These are phyloP conservation scores for Crassisporium funariophilum DNA, from an alignment of 768 basidiomycete species.

Conservation along the genomic window DNA sequence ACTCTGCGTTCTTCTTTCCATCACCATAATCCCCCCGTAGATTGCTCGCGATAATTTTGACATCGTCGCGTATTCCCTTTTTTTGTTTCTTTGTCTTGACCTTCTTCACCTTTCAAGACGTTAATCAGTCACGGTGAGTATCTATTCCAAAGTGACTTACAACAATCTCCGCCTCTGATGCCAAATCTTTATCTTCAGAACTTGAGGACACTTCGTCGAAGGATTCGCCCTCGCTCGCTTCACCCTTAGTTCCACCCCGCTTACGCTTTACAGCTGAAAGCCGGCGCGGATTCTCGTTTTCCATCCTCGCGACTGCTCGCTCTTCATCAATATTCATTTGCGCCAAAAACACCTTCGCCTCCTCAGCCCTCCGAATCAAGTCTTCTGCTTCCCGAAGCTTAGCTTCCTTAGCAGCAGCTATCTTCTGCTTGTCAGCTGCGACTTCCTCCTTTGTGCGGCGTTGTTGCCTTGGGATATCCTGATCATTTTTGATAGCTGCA, in stretches of 20 bases:
- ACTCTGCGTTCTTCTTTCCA: not conserved
- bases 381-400: not conserved
- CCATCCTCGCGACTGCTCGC: not conserved
- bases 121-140: not conserved
- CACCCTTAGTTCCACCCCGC: not conserved
- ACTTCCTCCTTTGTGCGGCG: conserved; percentile 12
- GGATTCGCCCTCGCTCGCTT: not conserved
- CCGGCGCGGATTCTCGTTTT: conserved; percentile 4
- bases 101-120: not conserved
- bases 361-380: conserved; percentile 1
- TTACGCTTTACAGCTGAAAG: conserved; percentile 13
- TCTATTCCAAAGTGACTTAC: not conserved
- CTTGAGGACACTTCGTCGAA: conserved; percentile 7
- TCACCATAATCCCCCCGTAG: conserved; percentile 6
- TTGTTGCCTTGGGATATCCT: conserved; percentile 5
- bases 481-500: conserved; percentile 12
- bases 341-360: conserved; percentile 8
- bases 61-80: conserved; percentile 6
- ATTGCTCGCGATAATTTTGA: conserved; percentile 6
- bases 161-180: not conserved
- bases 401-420: not conserved
- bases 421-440: too few relatives aligned
- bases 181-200: conserved; percentile 3
- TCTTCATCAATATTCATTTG: conserved; percentile 12
- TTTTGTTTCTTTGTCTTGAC: not conserved